Evolutionary conservation across 1,139 yeast genomes (phyloP), one percentile per base, ranked within the genome.

Genomic region (Ogataea hybrid): DNA sequence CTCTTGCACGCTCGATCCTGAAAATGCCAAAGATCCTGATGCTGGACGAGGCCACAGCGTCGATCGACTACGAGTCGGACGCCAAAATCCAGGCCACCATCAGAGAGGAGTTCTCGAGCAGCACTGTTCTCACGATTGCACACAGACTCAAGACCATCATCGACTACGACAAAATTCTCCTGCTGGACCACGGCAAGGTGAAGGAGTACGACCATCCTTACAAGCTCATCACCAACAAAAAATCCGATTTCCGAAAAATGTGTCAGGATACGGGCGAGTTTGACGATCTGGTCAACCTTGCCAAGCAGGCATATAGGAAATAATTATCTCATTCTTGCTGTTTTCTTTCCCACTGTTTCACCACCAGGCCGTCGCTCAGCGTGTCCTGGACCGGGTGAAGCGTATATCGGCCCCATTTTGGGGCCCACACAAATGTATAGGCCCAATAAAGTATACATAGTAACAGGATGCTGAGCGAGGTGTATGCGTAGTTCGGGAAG

Each of bases 1-100:
- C n/a, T 69, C 73, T 92, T 49, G 96, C 96, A 2, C 77, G 98
- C 62, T 87, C 97, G 0, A 71, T 92, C 51, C 73, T 92, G 53
- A 84, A 84, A 63, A 71, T 82, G 42, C 97, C 97, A 25, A 88
- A 86, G 65, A 83, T 92, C 41, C 79, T 92, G 55, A 70, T 92
- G 52, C 73, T 92, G 52, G 97, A 92, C 62, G 98, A 92, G 68
- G 97, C 97, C 2, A 92, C 97, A 16, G 96, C 97, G 2, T 88
- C 97, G 1, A 89, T 92, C 58, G 97, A 92, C 67, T 89, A 89
- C 63, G 84, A 84, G 49, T 86, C 96, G 1, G 97, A 92, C 65
- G 83, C 96, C 9, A 79, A 81, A 66, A 87, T 92, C 55, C 97
- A 92, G 66, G 78, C 78, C 49, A 89, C 97, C 0, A 89, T 92